A percentile compares a stretch with the other conserved stretches of the same genome.
Evolutionary conservation across 2,329 filamentous ascomycete species (phyloP).

Genomic region (Fusarium beomiforme): DNA sequence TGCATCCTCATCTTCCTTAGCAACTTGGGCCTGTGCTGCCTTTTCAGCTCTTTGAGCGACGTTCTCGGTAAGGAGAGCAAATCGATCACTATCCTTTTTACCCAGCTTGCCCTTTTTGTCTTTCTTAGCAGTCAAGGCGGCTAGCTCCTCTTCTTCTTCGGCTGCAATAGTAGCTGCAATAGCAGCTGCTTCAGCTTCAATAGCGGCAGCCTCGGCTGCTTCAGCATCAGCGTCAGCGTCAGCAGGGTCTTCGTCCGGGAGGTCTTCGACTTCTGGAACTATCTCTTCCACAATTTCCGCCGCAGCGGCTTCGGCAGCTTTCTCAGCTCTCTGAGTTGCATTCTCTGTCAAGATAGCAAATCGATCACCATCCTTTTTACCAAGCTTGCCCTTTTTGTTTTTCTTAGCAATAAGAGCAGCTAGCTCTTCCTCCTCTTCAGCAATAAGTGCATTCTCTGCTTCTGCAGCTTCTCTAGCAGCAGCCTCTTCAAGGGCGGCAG

Average conservation of each 20-base stretch:
- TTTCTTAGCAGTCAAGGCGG: conserved; percentile 30
- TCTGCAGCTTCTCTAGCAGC: conserved; percentile 30
- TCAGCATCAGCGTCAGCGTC: conserved; percentile 33
- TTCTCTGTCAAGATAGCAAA: conserved; percentile 39
- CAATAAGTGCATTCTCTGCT: conserved; percentile 29
- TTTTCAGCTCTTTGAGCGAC: conserved; percentile 33
- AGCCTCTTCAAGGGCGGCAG: conserved; percentile 17
- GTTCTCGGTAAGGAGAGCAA: conserved; percentile 34
- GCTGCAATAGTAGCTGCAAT: conserved; percentile 20
- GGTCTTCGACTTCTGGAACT: neutral
- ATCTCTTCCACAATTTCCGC: conserved; percentile 41
- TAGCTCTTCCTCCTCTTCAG: conserved; percentile 41
- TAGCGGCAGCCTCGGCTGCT: conserved; percentile 31
- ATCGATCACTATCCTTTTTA: conserved; percentile 37
- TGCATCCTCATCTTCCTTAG: conserved; percentile 24
- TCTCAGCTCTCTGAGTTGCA: conserved; percentile 29
- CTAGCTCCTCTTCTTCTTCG: conserved; percentile 38
- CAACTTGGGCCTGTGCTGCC: conserved; percentile 22
- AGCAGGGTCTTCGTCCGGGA: conserved; percentile 14
- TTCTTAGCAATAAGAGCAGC: conserved; percentile 49
- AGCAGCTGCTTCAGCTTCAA: conserved; percentile 46
- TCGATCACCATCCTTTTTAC: conserved; percentile 45
- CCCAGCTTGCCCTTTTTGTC: conserved; percentile 34
- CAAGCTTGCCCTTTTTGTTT: conserved; percentile 44
- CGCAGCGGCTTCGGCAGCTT: conserved; percentile 20